Evolutionary conservation across 225 moss, liverwort and hornwort genomes (phyloP).

Genomic region (Ulota crispa): DNA sequence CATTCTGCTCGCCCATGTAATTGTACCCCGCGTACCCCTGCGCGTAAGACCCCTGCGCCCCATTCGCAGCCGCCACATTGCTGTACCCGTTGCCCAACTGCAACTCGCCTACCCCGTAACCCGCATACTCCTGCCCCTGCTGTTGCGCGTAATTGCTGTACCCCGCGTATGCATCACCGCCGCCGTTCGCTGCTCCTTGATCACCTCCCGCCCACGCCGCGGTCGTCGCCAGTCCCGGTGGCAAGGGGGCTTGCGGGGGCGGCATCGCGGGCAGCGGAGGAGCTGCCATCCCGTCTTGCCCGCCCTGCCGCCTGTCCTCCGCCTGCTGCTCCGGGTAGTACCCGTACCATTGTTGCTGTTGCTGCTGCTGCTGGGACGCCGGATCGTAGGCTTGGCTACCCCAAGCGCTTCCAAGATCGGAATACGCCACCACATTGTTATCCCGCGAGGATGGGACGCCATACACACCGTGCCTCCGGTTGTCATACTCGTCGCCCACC

Average conservation of each 20-base stretch:
- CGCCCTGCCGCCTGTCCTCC: conserved; percentile 68
- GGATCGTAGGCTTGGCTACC: conserved; percentile 40
- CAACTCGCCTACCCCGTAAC: conserved; percentile 63
- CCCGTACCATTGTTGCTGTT: conserved; percentile 54
- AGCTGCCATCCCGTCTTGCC: conserved; percentile 59
- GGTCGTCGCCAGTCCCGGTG: conserved; percentile 64
- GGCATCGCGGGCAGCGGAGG: conserved; percentile 84
- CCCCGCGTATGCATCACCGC: conserved; percentile 57
- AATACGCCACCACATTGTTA: conserved; percentile 27
- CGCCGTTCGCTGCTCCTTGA: conserved; percentile 46
- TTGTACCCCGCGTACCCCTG: conserved; percentile 71
- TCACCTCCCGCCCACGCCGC: conserved; percentile 65
- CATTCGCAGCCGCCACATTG: conserved; percentile 55
- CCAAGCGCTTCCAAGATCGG: conserved; percentile 61
- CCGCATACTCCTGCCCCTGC: conserved; percentile 64
- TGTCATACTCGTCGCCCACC: conserved; percentile 73
- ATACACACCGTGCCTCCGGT: conserved; percentile 49
- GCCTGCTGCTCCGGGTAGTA: conserved; percentile 66
- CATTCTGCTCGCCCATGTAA: conserved; percentile 58
- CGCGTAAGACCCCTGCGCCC: conserved; percentile 57
- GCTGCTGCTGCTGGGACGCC: conserved; percentile 46
- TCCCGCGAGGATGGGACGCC: conserved; percentile 44
- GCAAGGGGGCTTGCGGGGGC: conserved; percentile 86
- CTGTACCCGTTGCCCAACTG: conserved; percentile 39
- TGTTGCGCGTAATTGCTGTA: conserved; percentile 59